These are phyloP conservation scores for Eucalyptus viminalis DNA, from an alignment of 345 rosid genomes.

Conservation along the genomic window DNA sequence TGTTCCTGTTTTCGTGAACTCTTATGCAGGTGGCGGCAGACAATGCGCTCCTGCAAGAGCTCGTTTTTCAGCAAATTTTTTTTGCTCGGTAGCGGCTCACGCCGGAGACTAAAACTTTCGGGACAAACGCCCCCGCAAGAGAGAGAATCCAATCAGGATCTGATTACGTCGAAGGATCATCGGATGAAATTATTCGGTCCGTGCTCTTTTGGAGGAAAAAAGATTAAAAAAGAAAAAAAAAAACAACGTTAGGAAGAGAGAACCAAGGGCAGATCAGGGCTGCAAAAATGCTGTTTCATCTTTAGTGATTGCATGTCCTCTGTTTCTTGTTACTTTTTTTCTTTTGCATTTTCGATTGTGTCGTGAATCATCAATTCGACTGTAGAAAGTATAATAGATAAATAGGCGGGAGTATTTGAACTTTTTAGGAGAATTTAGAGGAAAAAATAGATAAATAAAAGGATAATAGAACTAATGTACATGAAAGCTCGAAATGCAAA, in stretches of 20 bases:
- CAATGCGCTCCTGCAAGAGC: neutral
- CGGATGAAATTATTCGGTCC: neutral
- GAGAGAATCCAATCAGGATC: neutral
- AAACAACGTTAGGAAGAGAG: no score
- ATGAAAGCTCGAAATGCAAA: neutral
- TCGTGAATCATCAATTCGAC: neutral
- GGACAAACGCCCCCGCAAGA: neutral
- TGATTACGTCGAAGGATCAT: neutral
- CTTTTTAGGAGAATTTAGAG: neutral
- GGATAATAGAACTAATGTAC: neutral
- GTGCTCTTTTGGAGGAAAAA: neutral
- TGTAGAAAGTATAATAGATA: neutral
- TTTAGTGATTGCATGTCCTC: neutral
- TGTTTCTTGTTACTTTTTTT: neutral
- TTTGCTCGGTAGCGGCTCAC: neutral
- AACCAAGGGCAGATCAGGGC: no score
- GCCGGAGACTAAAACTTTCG: neutral
- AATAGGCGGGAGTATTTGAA: neutral
- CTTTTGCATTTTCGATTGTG: neutral
- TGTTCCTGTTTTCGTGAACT: neutral
- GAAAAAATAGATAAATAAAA: neutral
- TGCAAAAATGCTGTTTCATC: no score
- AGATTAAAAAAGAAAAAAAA: neutral
- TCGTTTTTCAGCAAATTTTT: neutral
- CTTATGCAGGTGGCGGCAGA: neutral